Percentiles rank a stretch among this genome's conserved stretches.
phyloP scores from a whole-genome alignment of 768 basidiomycete genomes.

The Lenzites betulinus region DNA sequence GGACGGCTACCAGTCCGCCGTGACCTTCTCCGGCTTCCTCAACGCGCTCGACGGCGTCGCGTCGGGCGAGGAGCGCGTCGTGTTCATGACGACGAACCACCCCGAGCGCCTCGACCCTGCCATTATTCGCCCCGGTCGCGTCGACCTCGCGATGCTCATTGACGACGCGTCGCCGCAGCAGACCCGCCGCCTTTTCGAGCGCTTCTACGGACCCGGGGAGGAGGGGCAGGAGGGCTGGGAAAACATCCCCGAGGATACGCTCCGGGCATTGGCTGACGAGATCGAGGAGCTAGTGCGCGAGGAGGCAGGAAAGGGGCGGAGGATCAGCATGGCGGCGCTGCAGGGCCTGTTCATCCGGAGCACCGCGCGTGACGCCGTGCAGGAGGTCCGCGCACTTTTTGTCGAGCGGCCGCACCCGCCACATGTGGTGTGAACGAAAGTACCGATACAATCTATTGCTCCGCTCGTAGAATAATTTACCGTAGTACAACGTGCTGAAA shows the following conservation, averaged over 20 bases:
- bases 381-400: slow-evolving; percentile 45
- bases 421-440: slow-evolving; percentile 1
- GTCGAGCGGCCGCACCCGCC: slow-evolving; percentile 7
- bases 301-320: slow-evolving; percentile 52
- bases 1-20: slow-evolving; percentile 93
- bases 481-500: not conserved
- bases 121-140: slow-evolving; percentile 92
- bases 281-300: slow-evolving; percentile 56
- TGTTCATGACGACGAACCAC: slow-evolving; percentile 99
- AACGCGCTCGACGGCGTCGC: slow-evolving; percentile 98
- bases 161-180: slow-evolving; percentile 87
- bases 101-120: slow-evolving; percentile 87
- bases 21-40: slow-evolving; percentile 96
- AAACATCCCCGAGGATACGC: slow-evolving; percentile 39
- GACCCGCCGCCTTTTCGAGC: slow-evolving; percentile 72
- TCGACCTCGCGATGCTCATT: slow-evolving; percentile 82
- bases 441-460: slow-evolving; percentile 15
- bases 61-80: slow-evolving; percentile 95
- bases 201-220: slow-evolving; percentile 65
- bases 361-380: slow-evolving; percentile 56
- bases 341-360: slow-evolving; percentile 94
- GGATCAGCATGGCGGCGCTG: slow-evolving; percentile 93
- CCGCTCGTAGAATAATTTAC: slow-evolving; percentile 6
- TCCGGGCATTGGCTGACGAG: slow-evolving; percentile 49
- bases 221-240: slow-evolving; percentile 29